Percentiles rank a stretch among this genome's conserved stretches.
These are phyloP conservation scores for Theobroma cacao DNA, from an alignment of 345 rosid genomes.

Conservation along the genomic window DNA sequence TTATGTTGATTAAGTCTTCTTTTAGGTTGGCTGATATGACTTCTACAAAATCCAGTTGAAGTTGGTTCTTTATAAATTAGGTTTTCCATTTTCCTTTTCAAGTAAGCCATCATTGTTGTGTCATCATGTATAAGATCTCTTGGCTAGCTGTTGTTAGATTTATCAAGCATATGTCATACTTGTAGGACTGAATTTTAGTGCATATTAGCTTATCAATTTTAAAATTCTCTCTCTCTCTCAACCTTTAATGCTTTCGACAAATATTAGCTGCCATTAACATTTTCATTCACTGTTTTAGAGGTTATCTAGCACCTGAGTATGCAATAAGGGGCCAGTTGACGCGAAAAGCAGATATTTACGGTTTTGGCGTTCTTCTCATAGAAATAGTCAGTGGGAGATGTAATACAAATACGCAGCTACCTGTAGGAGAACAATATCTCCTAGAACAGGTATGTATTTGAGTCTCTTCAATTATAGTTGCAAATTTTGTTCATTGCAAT, in stretches of 20 bases:
- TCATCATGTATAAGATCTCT: not conserved
- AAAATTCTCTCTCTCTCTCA: not conserved
- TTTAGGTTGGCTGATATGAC: not conserved
- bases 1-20: not conserved
- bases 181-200: not conserved
- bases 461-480: not conserved
- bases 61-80: not conserved
- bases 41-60: not conserved
- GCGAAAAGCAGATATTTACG: conserved; percentile 86
- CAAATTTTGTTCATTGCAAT: not conserved
- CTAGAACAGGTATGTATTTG: conserved; percentile 69
- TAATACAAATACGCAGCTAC: conserved; percentile 72
- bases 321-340: conserved; percentile 92
- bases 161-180: not conserved
- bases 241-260: not conserved
- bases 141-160: not conserved
- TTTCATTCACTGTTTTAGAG: conserved; percentile 43
- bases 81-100: not conserved
- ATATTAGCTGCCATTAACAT: conserved; percentile 8
- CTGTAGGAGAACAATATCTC: conserved; percentile 73
- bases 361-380: conserved; percentile 86
- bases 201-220: not conserved
- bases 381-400: conserved; percentile 91
- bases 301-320: conserved; percentile 97
- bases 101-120: not conserved